Evolutionary conservation across 768 basidiomycete genomes (phyloP).

Genomic region (Fomitopsis pulvina): DNA sequence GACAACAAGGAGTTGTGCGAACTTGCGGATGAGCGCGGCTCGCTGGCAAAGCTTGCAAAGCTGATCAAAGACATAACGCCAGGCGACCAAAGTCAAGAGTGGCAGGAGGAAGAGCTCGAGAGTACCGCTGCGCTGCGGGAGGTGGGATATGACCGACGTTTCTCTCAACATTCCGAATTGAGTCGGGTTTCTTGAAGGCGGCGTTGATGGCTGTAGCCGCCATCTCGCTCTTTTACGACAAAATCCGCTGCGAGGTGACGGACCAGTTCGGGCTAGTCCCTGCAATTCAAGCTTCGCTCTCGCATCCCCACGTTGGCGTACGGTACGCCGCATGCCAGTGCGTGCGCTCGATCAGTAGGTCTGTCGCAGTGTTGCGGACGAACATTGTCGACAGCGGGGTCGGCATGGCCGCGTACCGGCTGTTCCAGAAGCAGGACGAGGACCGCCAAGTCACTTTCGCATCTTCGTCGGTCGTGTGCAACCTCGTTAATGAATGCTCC

Average conservation of each 20-base stretch:
- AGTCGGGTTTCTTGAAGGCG: constrained; percentile 55
- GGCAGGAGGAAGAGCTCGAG: constrained; percentile 70
- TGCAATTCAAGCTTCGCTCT: constrained; percentile 45
- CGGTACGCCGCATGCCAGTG: constrained; percentile 86
- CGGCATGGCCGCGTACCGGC: constrained; percentile 60
- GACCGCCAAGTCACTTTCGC: constrained; percentile 67
- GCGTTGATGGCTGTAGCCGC: constrained; percentile 69
- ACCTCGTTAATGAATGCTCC: constrained; percentile 82
- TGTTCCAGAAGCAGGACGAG: constrained; percentile 50
- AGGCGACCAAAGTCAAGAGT: constrained; percentile 35
- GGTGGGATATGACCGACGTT: constrained; percentile 30
- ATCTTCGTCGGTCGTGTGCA: constrained; percentile 72
- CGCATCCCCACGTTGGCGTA: constrained; percentile 63
- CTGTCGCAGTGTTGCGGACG: constrained; percentile 75
- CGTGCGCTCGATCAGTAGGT: constrained; percentile 71
- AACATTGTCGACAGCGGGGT: constrained; percentile 80
- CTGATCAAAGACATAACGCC: constrained; percentile 53
- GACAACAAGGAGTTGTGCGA: constrained; percentile 67
- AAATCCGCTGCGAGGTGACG: constrained; percentile 63
- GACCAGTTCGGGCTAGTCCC: constrained; percentile 52
- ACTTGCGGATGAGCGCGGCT: constrained; percentile 64
- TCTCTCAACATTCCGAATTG: not conserved
- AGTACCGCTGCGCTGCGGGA: constrained; percentile 54
- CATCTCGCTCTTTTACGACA: constrained; percentile 65
- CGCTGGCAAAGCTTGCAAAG: constrained; percentile 45